Percentiles rank a stretch among this genome's conserved stretches.
Evolutionary conservation across 1,284 basidiomycete genomes (phyloP).

Genomic region (Tilletia setariae): DNA sequence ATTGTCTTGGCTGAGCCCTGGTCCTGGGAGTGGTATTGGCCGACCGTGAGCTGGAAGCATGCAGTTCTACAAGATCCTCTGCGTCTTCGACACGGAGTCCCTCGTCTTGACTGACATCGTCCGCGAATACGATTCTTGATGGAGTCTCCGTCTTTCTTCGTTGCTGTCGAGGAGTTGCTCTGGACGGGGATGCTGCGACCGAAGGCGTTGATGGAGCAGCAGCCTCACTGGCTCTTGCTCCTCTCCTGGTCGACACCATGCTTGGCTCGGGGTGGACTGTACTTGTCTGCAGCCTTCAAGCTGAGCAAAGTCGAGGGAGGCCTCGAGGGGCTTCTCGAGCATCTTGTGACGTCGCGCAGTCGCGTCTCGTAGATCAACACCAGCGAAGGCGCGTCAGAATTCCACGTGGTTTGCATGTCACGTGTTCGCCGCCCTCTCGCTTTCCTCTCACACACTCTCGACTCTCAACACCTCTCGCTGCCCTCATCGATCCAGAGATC

Average conservation of each 20-base stretch:
- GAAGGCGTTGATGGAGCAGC: neutral
- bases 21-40: too few species aligned
- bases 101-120: neutral
- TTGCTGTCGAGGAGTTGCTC: neutral
- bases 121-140: slow-evolving; percentile 2
- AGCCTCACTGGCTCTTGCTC: neutral
- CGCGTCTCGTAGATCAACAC: too few species aligned
- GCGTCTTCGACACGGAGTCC: neutral
- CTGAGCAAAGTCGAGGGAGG: too few species aligned
- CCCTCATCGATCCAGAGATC: too few species aligned
- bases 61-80: neutral
- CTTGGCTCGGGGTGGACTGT: neutral
- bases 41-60: neutral
- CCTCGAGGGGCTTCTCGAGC: too few species aligned
- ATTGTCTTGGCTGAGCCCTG: too few species aligned
- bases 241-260: slow-evolving; percentile 3
- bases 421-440: too few species aligned
- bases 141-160: slow-evolving; percentile 1
- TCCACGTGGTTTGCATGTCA: too few species aligned
- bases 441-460: too few species aligned
- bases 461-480: too few species aligned
- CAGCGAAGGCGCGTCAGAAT: too few species aligned
- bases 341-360: too few species aligned
- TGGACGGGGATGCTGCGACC: neutral
- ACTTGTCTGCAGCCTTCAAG: neutral